A percentile compares a stretch with the other conserved stretches of the same genome.
These are phyloP conservation scores for Daedaleopsis sinensis DNA, from an alignment of 768 basidiomycete genomes.

Conservation along the genomic window DNA sequence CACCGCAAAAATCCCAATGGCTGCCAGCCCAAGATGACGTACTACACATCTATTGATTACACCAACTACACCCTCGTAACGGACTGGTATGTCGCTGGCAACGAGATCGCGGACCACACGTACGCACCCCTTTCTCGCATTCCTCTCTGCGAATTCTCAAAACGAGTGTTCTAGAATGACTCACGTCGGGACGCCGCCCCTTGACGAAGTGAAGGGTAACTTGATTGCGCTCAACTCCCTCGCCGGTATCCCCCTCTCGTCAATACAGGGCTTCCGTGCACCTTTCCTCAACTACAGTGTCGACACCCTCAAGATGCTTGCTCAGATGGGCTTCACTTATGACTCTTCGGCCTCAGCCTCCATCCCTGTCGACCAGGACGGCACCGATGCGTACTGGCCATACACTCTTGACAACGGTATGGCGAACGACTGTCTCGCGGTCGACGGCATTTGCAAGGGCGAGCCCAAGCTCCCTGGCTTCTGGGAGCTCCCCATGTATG, in stretches of 20 bases:
- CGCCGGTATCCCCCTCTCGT: conserved; percentile 69
- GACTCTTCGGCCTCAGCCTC: conserved; percentile 67
- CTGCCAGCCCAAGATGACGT: conserved; percentile 76
- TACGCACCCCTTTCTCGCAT: conserved; percentile 5
- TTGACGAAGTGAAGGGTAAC: conserved; percentile 76
- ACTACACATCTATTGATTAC: conserved; percentile 69
- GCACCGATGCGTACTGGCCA: conserved; percentile 82
- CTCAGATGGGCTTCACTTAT: conserved; percentile 64
- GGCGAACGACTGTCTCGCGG: conserved; percentile 72
- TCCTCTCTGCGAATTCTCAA: background rate
- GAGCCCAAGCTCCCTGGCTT: conserved; percentile 73
- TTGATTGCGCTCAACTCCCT: conserved; percentile 78
- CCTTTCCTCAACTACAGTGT: conserved; percentile 70
- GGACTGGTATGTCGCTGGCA: conserved; percentile 82
- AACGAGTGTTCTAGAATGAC: conserved; percentile 60
- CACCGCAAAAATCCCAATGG: conserved; percentile 79
- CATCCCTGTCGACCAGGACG: conserved; percentile 63
- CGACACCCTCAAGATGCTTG: conserved; percentile 63
- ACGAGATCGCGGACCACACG: conserved; percentile 62
- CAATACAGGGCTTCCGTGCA: conserved; percentile 75
- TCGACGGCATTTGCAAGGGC: conserved; percentile 62
- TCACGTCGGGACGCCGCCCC: conserved; percentile 64
- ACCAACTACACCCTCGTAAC: conserved; percentile 79
- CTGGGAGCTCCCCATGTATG: conserved; percentile 89
- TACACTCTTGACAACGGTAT: conserved; percentile 81